A percentile compares a stretch with the other conserved stretches of the same genome.
Conservation (phyloP, 768 basidiomycete species). For the Tricholoma terreum region DNA sequence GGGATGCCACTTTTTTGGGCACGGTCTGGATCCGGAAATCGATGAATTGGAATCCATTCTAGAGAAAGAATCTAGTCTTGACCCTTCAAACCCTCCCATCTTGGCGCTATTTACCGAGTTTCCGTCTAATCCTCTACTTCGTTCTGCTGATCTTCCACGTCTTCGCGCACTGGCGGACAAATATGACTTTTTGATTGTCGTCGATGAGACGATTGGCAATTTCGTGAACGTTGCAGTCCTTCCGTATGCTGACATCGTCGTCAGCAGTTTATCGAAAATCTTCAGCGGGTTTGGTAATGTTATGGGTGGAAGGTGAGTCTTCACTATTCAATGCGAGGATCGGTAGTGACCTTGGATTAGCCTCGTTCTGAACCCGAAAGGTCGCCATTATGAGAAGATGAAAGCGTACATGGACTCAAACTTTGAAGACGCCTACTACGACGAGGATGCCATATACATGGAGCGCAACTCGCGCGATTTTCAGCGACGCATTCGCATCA, state of each 20-base stretch:
- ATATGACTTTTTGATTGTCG: slow-evolving; percentile 81
- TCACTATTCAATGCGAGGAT: background rate
- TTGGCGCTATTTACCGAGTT: slow-evolving; percentile 90
- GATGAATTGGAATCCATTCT: slow-evolving; percentile 68
- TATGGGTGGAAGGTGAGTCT: slow-evolving; percentile 91
- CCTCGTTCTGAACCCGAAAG: slow-evolving; percentile 81
- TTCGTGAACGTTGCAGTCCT: slow-evolving; percentile 91
- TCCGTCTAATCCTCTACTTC: slow-evolving; percentile 91
- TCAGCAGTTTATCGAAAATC: slow-evolving; percentile 88
- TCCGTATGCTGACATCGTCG: slow-evolving; percentile 84
- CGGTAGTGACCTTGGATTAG: slow-evolving; percentile 38
- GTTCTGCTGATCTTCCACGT: slow-evolving; percentile 74
- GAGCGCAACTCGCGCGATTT: slow-evolving; percentile 98
- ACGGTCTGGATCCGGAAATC: slow-evolving; percentile 73
- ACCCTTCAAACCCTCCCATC: slow-evolving; percentile 54
- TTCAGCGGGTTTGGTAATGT: slow-evolving; percentile 95
- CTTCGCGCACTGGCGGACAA: slow-evolving; percentile 81
- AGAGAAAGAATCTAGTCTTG: slow-evolving; percentile 34
- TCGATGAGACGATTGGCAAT: slow-evolving; percentile 95
- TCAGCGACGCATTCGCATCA: slow-evolving; percentile 62
- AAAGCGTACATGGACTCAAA: slow-evolving; percentile 52
- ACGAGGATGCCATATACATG: slow-evolving; percentile 93
- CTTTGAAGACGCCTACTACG: slow-evolving; percentile 86
- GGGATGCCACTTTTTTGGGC: slow-evolving; percentile 85
- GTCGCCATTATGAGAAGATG: slow-evolving; percentile 64